phyloP scores from a whole-genome alignment of 2,329 filamentous ascomycete genomes.

The Colletotrichum sp. region DNA sequence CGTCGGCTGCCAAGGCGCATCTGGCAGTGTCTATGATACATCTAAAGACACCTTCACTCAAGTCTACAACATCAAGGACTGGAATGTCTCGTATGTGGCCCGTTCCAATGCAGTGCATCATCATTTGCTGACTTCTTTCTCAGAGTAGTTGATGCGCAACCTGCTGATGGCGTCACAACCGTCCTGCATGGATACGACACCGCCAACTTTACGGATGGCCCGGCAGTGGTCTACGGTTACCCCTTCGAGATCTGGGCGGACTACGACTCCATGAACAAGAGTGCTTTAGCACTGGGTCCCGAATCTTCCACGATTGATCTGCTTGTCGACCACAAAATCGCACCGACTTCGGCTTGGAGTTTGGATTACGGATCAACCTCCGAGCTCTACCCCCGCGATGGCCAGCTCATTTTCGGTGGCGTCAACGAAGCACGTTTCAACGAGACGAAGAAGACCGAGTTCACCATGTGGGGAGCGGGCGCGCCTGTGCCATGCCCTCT shows the following conservation, averaged over 20 bases:
- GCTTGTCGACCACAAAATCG: slow-evolving; percentile 6
- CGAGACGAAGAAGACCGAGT: neutral
- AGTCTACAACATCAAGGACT: slow-evolving; percentile 10
- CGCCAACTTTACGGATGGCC: slow-evolving; percentile 19
- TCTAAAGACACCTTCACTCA: slow-evolving; percentile 3
- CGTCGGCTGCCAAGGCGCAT: slow-evolving; percentile 17
- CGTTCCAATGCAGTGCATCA: too few relatives aligned
- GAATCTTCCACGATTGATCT: slow-evolving; percentile 20
- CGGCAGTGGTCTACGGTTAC: slow-evolving; percentile 14
- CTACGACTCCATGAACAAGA: slow-evolving; percentile 20
- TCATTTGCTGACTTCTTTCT: neutral
- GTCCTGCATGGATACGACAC: slow-evolving; percentile 17
- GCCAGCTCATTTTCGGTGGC: slow-evolving; percentile 21
- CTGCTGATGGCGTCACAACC: slow-evolving; percentile 1
- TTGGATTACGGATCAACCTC: slow-evolving; percentile 22
- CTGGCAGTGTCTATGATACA: slow-evolving; percentile 18
- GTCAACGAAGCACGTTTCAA: slow-evolving; percentile 20
- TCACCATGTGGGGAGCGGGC: slow-evolving; percentile 16
- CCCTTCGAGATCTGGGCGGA: slow-evolving; percentile 24
- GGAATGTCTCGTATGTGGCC: slow-evolving; percentile 15
- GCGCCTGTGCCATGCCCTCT: slow-evolving; percentile 17
- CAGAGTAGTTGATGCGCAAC: slow-evolving; percentile 6
- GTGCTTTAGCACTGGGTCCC: slow-evolving; percentile 18
- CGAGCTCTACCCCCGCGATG: slow-evolving; percentile 16
- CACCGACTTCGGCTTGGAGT: slow-evolving; percentile 11